Percentiles rank a stretch among this genome's conserved stretches.
phyloP scores from a whole-genome alignment of 1,139 yeast genomes.

The Protomyces gravidus region DNA sequence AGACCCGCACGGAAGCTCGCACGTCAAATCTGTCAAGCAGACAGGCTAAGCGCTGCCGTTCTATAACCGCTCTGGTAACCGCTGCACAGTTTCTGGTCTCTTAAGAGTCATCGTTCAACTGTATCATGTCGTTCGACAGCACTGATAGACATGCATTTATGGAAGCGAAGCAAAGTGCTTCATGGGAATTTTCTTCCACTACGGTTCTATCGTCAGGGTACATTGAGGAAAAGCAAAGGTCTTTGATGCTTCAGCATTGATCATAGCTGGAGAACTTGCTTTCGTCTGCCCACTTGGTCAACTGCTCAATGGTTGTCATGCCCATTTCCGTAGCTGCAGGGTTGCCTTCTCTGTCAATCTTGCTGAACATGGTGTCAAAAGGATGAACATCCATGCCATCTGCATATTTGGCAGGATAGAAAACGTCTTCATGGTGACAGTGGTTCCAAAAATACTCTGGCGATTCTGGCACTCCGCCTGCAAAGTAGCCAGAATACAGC shows the following conservation, averaged over 20 bases:
- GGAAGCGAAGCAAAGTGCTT: too few species aligned
- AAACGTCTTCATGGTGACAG: slow-evolving; percentile 7
- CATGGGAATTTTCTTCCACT: too few species aligned
- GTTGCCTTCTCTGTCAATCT: neutral
- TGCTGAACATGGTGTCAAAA: slow-evolving; percentile 17
- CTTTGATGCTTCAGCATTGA: slow-evolving; percentile 13
- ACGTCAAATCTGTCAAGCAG: too few species aligned
- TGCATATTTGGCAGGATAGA: neutral
- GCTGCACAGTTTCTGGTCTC: too few species aligned
- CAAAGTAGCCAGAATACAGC: neutral
- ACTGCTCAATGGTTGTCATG: neutral
- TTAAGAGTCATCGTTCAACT: too few species aligned
- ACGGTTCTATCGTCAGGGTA: too few species aligned
- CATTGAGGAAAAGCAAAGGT: too few species aligned
- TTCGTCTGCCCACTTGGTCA: slow-evolving; percentile 18
- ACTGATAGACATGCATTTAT: too few species aligned
- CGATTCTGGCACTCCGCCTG: neutral
- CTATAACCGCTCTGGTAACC: too few species aligned
- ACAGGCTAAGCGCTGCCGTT: too few species aligned
- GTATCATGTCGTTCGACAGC: too few species aligned
- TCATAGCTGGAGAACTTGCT: slow-evolving; percentile 20
- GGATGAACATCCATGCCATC: slow-evolving; percentile 23
- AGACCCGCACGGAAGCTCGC: too few species aligned
- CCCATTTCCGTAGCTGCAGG: slow-evolving; percentile 3
- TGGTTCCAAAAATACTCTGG: slow-evolving; percentile 3